Conservation (phyloP, 176 grass and related monocot genomes). For the Hordeum marinum region DNA sequence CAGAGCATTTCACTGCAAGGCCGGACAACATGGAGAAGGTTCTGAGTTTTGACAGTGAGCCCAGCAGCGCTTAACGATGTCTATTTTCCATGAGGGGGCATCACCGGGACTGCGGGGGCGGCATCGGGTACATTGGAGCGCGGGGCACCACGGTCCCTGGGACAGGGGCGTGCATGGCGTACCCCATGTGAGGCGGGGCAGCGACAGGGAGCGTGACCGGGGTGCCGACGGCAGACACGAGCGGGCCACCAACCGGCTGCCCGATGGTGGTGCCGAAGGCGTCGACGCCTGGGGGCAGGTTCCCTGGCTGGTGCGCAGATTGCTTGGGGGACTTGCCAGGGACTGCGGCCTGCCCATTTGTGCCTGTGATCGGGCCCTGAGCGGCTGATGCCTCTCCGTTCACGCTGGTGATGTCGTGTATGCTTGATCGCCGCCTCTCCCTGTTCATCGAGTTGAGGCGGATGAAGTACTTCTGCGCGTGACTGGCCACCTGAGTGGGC, state of each 20-base stretch:
- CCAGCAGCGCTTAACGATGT: background rate
- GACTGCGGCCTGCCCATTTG: constrained; percentile 40
- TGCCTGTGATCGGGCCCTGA: constrained; percentile 63
- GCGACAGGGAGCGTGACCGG: constrained; percentile 63
- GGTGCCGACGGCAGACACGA: constrained; percentile 81
- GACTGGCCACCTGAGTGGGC: constrained; percentile 90
- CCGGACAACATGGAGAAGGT: background rate
- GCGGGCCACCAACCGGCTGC: constrained; percentile 70
- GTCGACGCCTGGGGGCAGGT: constrained; percentile 35
- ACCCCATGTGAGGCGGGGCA: constrained; percentile 63
- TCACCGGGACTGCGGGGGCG: constrained; percentile 64
- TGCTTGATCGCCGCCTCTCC: constrained; percentile 83
- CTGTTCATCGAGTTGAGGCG: constrained; percentile 89
- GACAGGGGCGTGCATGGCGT: constrained; percentile 46
- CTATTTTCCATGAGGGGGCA: background rate
- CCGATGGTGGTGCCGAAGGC: constrained; percentile 77
- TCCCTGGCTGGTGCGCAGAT: constrained; percentile 37
- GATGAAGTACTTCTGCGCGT: constrained; percentile 96
- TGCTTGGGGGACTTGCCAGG: constrained; percentile 52
- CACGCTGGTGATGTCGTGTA: constrained; percentile 92
- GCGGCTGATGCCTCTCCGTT: constrained; percentile 44
- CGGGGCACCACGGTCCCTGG: constrained; percentile 56
- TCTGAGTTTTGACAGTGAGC: constrained; percentile 8
- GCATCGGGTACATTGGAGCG: constrained; percentile 66
- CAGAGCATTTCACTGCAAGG: background rate